Evolutionary conservation across 192 early-diverging fungal species (phyloP).

Genomic region (Coemansia reversa): DNA sequence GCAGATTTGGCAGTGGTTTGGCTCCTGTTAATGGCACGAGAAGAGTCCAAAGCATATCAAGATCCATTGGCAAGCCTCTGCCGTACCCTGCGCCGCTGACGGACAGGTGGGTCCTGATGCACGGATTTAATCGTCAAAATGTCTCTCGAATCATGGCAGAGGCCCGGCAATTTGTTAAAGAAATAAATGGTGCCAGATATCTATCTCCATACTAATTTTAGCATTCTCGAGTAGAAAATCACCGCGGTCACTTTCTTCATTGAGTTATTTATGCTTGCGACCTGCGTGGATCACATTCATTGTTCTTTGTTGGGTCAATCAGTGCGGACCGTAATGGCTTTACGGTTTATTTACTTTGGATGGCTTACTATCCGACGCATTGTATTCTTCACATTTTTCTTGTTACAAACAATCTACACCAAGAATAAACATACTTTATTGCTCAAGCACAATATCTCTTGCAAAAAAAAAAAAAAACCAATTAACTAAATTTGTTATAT

Average conservation of each 20-base stretch:
- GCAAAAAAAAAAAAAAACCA: too few species aligned
- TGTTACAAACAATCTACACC: too few species aligned
- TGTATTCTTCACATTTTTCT: too few species aligned
- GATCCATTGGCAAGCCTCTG: conserved; percentile 18
- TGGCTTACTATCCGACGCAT: too few species aligned
- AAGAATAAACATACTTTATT: too few species aligned
- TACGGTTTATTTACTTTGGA: too few species aligned
- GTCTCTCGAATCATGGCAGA: conserved; percentile 36
- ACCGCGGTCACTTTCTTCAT: too few species aligned
- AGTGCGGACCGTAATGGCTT: too few species aligned
- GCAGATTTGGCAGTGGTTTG: too few species aligned
- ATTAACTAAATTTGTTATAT: too few species aligned
- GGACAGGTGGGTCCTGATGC: conserved; percentile 50
- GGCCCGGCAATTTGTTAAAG: conserved; percentile 45
- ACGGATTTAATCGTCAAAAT: conserved; percentile 27
- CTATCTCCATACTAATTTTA: conserved; percentile 34
- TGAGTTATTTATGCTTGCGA: not conserved
- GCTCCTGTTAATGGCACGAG: conserved; percentile 11
- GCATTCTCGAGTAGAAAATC: not conserved
- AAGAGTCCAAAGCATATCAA: conserved; percentile 3
- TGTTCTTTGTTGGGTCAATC: too few species aligned
- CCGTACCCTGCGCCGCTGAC: conserved; percentile 39
- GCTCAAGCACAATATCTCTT: too few species aligned
- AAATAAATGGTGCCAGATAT: conserved; percentile 43
- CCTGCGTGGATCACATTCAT: not conserved